Conservation (phyloP, 2,329 filamentous ascomycete species). For the Aspergillus calidoustus region DNA sequence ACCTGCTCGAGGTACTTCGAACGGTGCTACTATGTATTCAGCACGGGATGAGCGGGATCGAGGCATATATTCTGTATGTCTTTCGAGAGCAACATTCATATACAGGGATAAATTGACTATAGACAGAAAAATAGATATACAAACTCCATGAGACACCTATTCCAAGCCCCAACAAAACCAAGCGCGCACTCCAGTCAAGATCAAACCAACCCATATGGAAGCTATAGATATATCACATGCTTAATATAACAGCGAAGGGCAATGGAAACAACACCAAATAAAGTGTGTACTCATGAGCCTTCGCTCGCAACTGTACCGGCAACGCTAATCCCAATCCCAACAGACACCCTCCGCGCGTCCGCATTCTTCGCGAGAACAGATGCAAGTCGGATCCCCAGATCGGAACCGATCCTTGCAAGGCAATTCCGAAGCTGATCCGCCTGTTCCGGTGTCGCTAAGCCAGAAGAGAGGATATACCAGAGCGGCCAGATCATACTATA, state of each 20-base stretch:
- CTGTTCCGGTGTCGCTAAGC: slow-evolving; percentile 38
- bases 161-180: background rate
- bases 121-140: background rate
- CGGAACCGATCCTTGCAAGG: slow-evolving; percentile 35
- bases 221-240: background rate
- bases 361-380: slow-evolving; percentile 30
- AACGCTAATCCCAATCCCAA: background rate
- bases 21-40: no score
- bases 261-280: background rate
- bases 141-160: background rate
- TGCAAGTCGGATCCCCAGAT: slow-evolving; percentile 41
- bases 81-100: no score
- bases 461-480: slow-evolving; percentile 42
- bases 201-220: background rate
- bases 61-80: no score
- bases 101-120: background rate
- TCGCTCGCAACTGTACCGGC: background rate
- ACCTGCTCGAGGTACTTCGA: background rate
- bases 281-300: background rate
- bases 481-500: slow-evolving; percentile 43
- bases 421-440: slow-evolving; percentile 32
- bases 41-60: no score
- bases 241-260: background rate
- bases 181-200: background rate
- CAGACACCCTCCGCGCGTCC: background rate